Base-by-base conservation (phyloP, 2,329 filamentous ascomycete genomes). In the Paecilomyces sp. region DNA sequence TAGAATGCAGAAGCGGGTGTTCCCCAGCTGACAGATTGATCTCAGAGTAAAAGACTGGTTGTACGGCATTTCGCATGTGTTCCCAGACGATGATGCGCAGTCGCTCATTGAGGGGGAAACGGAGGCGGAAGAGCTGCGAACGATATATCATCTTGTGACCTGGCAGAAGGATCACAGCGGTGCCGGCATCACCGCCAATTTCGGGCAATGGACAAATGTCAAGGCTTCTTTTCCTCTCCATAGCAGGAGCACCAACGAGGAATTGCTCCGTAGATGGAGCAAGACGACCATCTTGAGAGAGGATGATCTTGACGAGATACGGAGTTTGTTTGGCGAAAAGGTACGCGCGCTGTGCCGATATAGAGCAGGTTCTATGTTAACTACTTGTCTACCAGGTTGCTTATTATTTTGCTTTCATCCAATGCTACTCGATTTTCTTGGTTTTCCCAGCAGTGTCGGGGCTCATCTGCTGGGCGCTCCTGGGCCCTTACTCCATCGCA, bases 331-430 rank as follows among this genome's bases (percentile, higher is more conserved):
- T 72, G 91, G 91, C 56, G 88, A 92, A 74, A 88, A 86, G 72
- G 79, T 80, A 61, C 5, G 31, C n/a, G 34, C 12, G 6, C n/a
- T 13, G 28, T 12, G 31, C 31, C 25, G 9, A 3, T 33, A 9
- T 33, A 12, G 5, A 33, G 7, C 8, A 33, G 31, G 9, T 3
- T 33, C 31, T 33, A 33, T 33, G 8, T 12, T 11, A 12, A 33
- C 8, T 33, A 11, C 12, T 56, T 3, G 33, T 53, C 12, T 3
- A 13, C 22, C 63, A 85, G 82, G 89, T 97, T 60, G 92, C 90
- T 36, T 96, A 95, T 74, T 97, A 97, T 78, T 97, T 96, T 73
- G 91, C 92, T 50, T 97, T 97, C 70, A 83, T 95, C 34, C 90
- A 96, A 70, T 88, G 88, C 34, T 97, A 97, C 76, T 95, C 96